These are phyloP conservation scores for Ramaria sp. DNA, from an alignment of 768 basidiomycete species.

Conservation along the genomic window DNA sequence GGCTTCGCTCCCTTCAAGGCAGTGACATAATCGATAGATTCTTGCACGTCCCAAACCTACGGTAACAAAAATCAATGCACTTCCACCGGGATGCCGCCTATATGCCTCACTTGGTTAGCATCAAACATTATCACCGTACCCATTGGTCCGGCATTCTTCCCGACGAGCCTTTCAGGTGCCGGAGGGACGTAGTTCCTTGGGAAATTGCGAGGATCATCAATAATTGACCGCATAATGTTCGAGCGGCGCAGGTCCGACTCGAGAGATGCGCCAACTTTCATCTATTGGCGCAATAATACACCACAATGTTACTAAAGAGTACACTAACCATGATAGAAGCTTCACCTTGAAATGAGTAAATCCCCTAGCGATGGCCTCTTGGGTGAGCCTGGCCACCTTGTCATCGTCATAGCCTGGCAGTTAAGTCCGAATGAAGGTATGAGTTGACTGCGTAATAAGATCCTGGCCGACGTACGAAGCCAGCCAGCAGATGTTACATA, in stretches of 20 bases:
- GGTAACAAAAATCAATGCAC: neutral
- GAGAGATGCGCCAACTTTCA: constrained; percentile 88
- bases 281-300: constrained; percentile 21
- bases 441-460: neutral
- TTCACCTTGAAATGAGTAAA: constrained; percentile 91
- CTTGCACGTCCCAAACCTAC: constrained; percentile 78
- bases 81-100: too few relatives aligned
- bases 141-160: constrained; percentile 91
- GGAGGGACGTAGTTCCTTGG: constrained; percentile 47
- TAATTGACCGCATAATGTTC: constrained; percentile 83
- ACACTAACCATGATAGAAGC: neutral
- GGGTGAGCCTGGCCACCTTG: constrained; percentile 78
- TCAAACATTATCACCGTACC: constrained; percentile 96
- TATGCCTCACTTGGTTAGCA: constrained; percentile 59
- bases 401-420: constrained; percentile 79
- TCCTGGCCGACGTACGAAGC: constrained; percentile 42
- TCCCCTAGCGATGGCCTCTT: constrained; percentile 73
- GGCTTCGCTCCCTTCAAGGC: constrained; percentile 72
- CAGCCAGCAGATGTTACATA: constrained; percentile 92
- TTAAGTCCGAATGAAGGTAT: neutral
- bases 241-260: constrained; percentile 81
- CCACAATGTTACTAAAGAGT: neutral
- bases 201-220: constrained; percentile 83
- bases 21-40: constrained; percentile 88
- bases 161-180: constrained; percentile 56